Evolutionary conservation across 352 stramenopile species (phyloP), one percentile per base, ranked within the genome.

Genomic region (Phytophthora hibernalis): DNA sequence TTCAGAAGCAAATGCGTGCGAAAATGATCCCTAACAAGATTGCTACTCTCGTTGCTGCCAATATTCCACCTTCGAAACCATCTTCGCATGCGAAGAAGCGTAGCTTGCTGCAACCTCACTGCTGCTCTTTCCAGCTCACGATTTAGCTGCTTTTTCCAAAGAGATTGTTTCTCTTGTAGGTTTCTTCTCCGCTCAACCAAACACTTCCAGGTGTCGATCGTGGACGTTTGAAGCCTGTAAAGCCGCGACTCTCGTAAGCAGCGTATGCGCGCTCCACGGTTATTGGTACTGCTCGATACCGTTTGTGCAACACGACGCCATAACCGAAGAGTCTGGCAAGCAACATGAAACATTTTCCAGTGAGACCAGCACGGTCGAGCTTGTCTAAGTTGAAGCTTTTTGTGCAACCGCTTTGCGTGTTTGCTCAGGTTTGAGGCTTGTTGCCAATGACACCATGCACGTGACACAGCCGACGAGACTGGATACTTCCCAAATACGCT

Each of bases 391-490:
- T 66, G 61, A 10, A 52, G 53, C 0, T 49, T 68, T 45, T 13
- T 69, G 8, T 42, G 31, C 3, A 72, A 16, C 8, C 50, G 43
- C 21, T 61, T 75, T 1, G 55, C 28, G 5, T 35, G 26, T 31
- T 13, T 49, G 18, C 10, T 54, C 15, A 37, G 54, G 5, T 13
- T 64, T 18, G 55, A 55, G 24, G 24, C 62, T 1, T 21, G 9
- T 5, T 63, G 70, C 83, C 83, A 91, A 8, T 51, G 52, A 10
- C 5, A 0, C 76, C 77, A 89, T 6, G 37, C 3, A 57, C 72
- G 56, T 0, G 20, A 48, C 1, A 84, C 28, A 2, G 64, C 51
- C 1, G 72, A 86, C 7, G 65, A 76, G 2, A 42, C 35, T 22
- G 79, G 61, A 43, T 85, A 65, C 7, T 44, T 51, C 8, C 79